Evolutionary conservation across 306 rosid genomes (phyloP).

Genomic region (Vigna mungo): DNA sequence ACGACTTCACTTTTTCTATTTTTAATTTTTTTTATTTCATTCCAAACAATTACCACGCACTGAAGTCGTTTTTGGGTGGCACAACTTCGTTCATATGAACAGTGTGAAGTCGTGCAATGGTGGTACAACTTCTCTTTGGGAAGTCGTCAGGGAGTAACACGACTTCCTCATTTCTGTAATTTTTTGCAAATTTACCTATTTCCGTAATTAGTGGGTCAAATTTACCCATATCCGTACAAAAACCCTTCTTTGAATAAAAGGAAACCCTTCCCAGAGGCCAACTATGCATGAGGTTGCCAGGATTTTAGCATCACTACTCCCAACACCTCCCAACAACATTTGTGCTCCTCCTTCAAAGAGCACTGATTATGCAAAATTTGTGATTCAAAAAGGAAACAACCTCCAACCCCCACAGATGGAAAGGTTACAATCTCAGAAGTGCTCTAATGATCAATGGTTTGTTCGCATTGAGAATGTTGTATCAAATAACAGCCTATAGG

Average conservation of each 20-base stretch:
- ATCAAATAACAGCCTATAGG: constrained; percentile 11
- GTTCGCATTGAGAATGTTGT: constrained; percentile 11
- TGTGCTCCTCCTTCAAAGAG: constrained; percentile 6
- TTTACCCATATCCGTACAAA: too few relatives aligned
- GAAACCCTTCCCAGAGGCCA: constrained; percentile 23
- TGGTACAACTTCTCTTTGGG: too few relatives aligned
- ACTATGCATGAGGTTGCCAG: constrained; percentile 28
- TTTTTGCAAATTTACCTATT: too few relatives aligned
- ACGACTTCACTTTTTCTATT: too few relatives aligned
- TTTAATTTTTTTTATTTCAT: too few relatives aligned
- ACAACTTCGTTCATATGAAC: too few relatives aligned
- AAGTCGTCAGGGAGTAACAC: too few relatives aligned
- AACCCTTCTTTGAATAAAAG: constrained; percentile 6
- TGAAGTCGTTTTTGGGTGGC: too few relatives aligned
- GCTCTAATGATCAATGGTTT: constrained; percentile 24
- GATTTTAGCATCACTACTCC: constrained; percentile 26
- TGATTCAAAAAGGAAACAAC: neutral
- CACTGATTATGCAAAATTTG: constrained; percentile 14
- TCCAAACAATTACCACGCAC: too few relatives aligned
- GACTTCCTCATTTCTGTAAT: too few relatives aligned
- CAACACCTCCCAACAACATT: neutral
- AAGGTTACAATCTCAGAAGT: neutral
- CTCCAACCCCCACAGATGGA: neutral
- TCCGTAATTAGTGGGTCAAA: too few relatives aligned
- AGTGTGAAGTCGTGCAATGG: too few relatives aligned